Evolutionary conservation across 2,329 filamentous ascomycete genomes (phyloP).

Genomic region (Phoma herbarum): DNA sequence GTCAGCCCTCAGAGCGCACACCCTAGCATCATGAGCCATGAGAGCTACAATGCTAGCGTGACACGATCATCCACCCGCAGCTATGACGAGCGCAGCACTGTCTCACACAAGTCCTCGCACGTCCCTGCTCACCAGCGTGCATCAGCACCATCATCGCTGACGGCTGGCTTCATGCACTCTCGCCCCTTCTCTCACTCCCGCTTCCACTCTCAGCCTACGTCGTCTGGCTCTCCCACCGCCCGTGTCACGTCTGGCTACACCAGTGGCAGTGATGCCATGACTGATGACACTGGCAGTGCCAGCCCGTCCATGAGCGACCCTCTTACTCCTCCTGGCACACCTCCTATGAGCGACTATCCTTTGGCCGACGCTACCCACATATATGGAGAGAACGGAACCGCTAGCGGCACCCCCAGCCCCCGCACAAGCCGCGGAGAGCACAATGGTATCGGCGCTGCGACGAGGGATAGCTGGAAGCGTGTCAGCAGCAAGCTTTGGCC

Average conservation of each 20-base stretch:
- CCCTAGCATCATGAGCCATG: slow-evolving; percentile 49
- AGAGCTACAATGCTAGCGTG: slow-evolving; percentile 53
- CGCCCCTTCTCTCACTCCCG: slow-evolving; percentile 49
- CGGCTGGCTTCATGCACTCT: slow-evolving; percentile 49
- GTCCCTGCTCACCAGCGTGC: slow-evolving; percentile 48
- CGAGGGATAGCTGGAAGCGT: slow-evolving; percentile 52
- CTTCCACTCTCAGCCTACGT: slow-evolving; percentile 50
- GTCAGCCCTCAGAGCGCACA: slow-evolving; percentile 60
- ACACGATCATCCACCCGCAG: slow-evolving; percentile 52
- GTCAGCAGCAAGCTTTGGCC: slow-evolving; percentile 54
- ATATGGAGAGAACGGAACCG: slow-evolving; percentile 46
- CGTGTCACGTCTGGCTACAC: slow-evolving; percentile 47
- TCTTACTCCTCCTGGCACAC: slow-evolving; percentile 80
- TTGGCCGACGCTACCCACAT: slow-evolving; percentile 49
- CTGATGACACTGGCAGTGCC: slow-evolving; percentile 70
- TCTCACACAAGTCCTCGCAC: slow-evolving; percentile 42
- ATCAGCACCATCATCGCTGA: slow-evolving; percentile 52
- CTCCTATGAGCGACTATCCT: slow-evolving; percentile 68
- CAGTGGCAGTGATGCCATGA: slow-evolving; percentile 58
- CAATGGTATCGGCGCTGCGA: slow-evolving; percentile 47
- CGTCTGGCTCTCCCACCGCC: slow-evolving; percentile 39
- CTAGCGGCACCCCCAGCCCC: slow-evolving; percentile 50
- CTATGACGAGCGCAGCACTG: slow-evolving; percentile 52
- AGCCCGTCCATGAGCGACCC: slow-evolving; percentile 63
- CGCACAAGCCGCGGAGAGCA: slow-evolving; percentile 50